Percentiles rank a stretch among this genome's conserved stretches.
Conservation (phyloP, 306 rosid genomes). For the Prunus fruticosa region DNA sequence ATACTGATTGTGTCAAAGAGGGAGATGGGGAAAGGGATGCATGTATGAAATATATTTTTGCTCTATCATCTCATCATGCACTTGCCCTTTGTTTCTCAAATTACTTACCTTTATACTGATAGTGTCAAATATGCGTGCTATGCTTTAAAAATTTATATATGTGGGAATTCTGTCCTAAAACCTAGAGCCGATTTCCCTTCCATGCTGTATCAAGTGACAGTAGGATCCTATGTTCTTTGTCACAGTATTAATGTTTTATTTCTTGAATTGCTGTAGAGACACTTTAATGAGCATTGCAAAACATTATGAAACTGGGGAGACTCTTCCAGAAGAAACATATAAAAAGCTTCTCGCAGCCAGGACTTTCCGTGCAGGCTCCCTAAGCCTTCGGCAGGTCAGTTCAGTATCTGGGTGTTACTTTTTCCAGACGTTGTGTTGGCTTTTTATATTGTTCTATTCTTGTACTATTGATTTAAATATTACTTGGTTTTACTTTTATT, state of each 20-base stretch:
- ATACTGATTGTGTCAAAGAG: background rate
- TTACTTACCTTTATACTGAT: background rate
- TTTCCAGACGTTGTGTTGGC: background rate
- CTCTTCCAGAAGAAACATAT: conserved; percentile 82
- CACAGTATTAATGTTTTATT: background rate
- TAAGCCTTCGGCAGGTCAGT: conserved; percentile 93
- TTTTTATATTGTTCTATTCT: conserved; percentile 1
- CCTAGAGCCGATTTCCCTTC: background rate
- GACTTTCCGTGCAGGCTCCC: conserved; percentile 91
- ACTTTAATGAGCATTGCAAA: conserved; percentile 93
- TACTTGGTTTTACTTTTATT: background rate
- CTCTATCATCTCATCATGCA: background rate
- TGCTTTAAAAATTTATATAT: background rate
- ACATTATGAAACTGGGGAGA: conserved; percentile 90
- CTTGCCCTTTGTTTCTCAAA: background rate
- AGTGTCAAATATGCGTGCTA: background rate
- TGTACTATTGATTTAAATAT: background rate
- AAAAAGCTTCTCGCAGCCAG: conserved; percentile 90
- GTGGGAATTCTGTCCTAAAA: background rate
- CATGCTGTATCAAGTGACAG: background rate
- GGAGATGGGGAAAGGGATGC: background rate
- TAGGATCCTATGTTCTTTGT: background rate
- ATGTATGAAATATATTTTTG: background rate
- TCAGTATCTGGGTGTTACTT: conserved; percentile 10
- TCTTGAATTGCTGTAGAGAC: conserved; percentile 44